Percentiles rank a stretch among this genome's conserved stretches.
These are phyloP conservation scores for Chloranthus sessilifolius DNA, from an alignment of 164 flowering plant species.

Conservation along the genomic window DNA sequence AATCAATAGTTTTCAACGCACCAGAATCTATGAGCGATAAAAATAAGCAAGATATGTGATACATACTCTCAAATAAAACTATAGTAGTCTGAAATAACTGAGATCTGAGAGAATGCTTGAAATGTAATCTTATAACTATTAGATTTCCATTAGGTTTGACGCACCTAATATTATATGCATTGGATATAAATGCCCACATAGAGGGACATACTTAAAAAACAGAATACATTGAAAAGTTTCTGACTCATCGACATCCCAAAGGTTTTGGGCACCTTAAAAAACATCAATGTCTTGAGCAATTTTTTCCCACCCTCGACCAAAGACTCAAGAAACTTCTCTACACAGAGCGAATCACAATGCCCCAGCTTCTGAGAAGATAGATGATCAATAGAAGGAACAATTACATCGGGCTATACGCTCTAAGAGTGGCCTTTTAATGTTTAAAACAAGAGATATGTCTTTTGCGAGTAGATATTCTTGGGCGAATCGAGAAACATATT, in stretches of 20 bases:
- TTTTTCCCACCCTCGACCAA: conserved; percentile 83
- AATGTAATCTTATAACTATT: no score
- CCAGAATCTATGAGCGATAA: no score
- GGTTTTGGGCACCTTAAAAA: conserved; percentile 96
- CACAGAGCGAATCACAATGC: conserved; percentile 69
- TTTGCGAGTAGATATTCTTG: conserved; percentile 87
- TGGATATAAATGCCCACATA: no score
- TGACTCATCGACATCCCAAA: conserved; percentile 78
- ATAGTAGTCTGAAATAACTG: no score
- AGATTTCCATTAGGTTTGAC: no score
- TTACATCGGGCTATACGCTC: conserved; percentile 97
- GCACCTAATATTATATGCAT: no score
- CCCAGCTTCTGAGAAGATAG: conserved; percentile 75
- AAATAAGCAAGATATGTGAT: no score
- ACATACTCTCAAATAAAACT: no score
- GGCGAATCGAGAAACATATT: conserved; percentile 87
- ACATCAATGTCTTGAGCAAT: conserved; percentile 79
- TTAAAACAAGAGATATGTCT: conserved; percentile 86
- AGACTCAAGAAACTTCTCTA: conserved; percentile 66
- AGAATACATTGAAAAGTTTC: no score
- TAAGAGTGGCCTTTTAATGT: conserved; percentile 81
- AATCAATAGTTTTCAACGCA: no score
- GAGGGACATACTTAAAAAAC: no score
- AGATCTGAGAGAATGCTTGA: no score
- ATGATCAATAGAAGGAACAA: conserved; percentile 91